phyloP scores from a whole-genome alignment of 768 basidiomycete species.

The Tricholomella constricta region DNA sequence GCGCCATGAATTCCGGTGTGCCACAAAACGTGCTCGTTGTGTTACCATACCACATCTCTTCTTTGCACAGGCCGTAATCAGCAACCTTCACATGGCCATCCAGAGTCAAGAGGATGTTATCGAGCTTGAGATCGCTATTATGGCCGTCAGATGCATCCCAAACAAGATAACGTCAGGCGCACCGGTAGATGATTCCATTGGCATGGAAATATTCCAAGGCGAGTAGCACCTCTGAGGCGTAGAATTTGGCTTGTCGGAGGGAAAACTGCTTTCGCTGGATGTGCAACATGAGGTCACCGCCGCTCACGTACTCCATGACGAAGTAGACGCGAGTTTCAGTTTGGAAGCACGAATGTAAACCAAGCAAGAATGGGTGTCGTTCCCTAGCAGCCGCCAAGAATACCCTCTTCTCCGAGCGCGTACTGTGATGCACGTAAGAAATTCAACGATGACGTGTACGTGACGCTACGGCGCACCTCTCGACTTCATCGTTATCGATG shows the following conservation, averaged over 20 bases:
- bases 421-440: constrained; percentile 50
- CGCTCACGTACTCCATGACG: constrained; percentile 99
- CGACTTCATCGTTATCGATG: constrained; percentile 99
- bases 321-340: constrained; percentile 99
- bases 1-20: constrained; percentile 99
- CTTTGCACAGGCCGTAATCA: constrained; percentile 98
- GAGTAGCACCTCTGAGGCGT: constrained; percentile 93
- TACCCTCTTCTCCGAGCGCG: constrained; percentile 98
- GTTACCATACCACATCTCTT: constrained; percentile 96
- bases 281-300: constrained; percentile 98
- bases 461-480: constrained; percentile 61
- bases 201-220: constrained; percentile 98
- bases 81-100: constrained; percentile 99
- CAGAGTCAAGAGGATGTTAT: constrained; percentile 94
- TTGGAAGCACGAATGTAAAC: constrained; percentile 98
- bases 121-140: constrained; percentile 90
- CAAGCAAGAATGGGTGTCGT: constrained; percentile 95
- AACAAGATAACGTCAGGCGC: constrained; percentile 23
- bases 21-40: constrained; percentile 99
- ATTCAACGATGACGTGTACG: neutral
- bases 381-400: constrained; percentile 97
- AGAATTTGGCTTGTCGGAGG: constrained; percentile 97
- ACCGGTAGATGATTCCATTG: constrained; percentile 99
- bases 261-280: constrained; percentile 99
- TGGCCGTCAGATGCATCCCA: constrained; percentile 2